Percentiles rank a stretch among this genome's conserved stretches.
phyloP scores from a whole-genome alignment of 202 grass and related monocot genomes.

The Dendrocalamus latiflorus region DNA sequence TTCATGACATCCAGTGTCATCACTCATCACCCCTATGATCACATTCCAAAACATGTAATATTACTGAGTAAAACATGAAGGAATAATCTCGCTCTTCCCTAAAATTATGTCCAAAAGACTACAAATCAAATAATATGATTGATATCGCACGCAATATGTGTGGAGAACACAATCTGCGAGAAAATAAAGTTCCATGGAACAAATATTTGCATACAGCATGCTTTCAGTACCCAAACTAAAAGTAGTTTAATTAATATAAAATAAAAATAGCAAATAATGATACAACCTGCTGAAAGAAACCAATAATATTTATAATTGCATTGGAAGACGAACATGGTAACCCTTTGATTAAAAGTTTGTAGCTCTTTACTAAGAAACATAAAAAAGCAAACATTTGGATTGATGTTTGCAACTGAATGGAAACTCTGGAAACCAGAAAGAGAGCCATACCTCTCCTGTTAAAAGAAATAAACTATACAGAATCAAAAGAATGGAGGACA shows the following conservation, averaged over 20 bases:
- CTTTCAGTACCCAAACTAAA: background rate
- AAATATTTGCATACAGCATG: no score
- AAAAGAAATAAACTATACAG: constrained; percentile 36
- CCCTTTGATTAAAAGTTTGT: background rate
- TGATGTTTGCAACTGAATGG: background rate
- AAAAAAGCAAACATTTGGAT: background rate
- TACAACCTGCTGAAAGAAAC: background rate
- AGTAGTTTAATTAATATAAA: background rate
- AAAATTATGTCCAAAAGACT: no score
- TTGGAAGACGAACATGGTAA: background rate
- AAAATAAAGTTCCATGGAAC: no score
- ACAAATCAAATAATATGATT: no score
- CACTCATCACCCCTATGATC: no score
- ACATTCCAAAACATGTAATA: no score
- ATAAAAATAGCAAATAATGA: background rate
- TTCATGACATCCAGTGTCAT: no score
- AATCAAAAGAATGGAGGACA: constrained; percentile 91
- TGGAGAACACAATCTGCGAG: no score
- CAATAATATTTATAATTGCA: background rate
- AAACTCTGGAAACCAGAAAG: background rate
- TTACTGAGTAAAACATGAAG: no score
- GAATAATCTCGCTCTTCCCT: no score
- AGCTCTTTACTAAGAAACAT: background rate
- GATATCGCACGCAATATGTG: no score
- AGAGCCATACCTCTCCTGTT: background rate